phyloP scores from a whole-genome alignment of 2,329 filamentous ascomycete species.

The Paecilomyces sp. region DNA sequence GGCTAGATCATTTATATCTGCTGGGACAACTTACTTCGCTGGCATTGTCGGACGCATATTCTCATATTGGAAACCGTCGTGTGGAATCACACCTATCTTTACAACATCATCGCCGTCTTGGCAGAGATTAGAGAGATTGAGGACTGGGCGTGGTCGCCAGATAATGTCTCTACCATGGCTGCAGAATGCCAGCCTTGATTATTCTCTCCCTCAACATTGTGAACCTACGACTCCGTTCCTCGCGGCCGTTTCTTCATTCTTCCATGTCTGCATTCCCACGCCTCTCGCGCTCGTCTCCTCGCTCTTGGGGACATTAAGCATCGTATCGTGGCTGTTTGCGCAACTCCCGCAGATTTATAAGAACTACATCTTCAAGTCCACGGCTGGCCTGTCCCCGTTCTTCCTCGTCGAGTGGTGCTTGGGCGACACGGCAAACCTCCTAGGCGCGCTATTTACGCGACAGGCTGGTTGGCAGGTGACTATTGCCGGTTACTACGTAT shows the following conservation, averaged over 20 bases:
- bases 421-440: slow-evolving; percentile 56
- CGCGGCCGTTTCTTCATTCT: slow-evolving; percentile 48
- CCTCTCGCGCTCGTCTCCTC: slow-evolving; percentile 57
- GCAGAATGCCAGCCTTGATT: neutral
- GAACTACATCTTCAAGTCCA: slow-evolving; percentile 57
- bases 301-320: slow-evolving; percentile 53
- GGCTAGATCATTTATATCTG: neutral
- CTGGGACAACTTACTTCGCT: neutral
- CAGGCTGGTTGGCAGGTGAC: slow-evolving; percentile 62
- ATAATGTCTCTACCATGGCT: neutral
- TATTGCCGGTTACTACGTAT: slow-evolving; percentile 59
- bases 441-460: slow-evolving; percentile 56
- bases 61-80: neutral
- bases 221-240: slow-evolving; percentile 54
- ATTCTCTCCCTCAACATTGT: slow-evolving; percentile 51
- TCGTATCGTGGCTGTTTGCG: slow-evolving; percentile 62
- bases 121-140: neutral
- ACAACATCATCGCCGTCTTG: neutral
- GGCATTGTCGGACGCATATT: neutral
- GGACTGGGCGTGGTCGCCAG: neutral
- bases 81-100: neutral
- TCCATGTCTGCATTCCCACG: slow-evolving; percentile 58
- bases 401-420: slow-evolving; percentile 61
- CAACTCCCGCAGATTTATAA: slow-evolving; percentile 65
- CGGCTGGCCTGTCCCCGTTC: slow-evolving; percentile 57